Conservation (phyloP, 2,329 filamentous ascomycete species). For the Trichoderma sp. region DNA sequence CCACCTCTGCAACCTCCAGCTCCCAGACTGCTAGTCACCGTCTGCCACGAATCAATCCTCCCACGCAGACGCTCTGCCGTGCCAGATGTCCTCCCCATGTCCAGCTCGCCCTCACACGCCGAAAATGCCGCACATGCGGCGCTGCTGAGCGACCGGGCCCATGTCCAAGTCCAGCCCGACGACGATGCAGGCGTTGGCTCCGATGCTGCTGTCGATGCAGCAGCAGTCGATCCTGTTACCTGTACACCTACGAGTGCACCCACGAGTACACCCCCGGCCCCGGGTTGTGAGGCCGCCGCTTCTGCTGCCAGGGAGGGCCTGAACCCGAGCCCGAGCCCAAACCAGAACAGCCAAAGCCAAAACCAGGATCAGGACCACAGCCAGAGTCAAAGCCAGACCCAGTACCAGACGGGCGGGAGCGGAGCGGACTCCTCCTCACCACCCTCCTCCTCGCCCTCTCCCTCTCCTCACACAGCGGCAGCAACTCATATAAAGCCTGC, state of each 20-base stretch:
- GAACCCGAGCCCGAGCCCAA: neutral
- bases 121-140: constrained; percentile 58
- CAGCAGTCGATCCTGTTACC: neutral
- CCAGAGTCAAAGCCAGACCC: neutral
- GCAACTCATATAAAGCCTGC: constrained; percentile 46
- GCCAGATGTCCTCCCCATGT: constrained; percentile 62
- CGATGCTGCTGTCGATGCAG: neutral
- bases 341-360: neutral
- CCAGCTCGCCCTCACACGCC: constrained; percentile 50
- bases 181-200: neutral
- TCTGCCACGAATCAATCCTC: constrained; percentile 28
- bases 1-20: constrained; percentile 26
- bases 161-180: constrained; percentile 1
- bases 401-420: constrained; percentile 8
- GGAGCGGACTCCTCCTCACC: neutral
- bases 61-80: constrained; percentile 32
- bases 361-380: neutral
- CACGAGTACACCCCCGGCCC: constrained; percentile 4
- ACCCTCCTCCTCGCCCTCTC: neutral
- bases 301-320: neutral
- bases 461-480: neutral
- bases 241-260: neutral
- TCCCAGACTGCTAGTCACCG: constrained; percentile 23
- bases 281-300: neutral
- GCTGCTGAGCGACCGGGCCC: constrained; percentile 41